Evolutionary conservation across 1,139 yeast genomes (phyloP).

Genomic region (Arxiozyma telluris): DNA sequence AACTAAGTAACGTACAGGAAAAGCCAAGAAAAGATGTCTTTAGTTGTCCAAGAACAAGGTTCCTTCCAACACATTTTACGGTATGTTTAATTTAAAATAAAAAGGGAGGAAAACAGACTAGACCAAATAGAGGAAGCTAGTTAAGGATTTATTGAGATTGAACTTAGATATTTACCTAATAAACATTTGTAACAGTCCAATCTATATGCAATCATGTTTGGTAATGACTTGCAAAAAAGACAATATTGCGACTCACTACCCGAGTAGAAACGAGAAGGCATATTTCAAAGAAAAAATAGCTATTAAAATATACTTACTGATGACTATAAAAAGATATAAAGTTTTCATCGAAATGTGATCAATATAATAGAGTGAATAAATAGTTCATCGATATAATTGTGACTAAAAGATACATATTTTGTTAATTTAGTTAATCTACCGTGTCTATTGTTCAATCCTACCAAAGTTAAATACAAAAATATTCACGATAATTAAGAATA

Average conservation of each 20-base stretch:
- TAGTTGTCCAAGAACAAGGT: conserved; percentile 98
- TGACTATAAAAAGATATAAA: background rate
- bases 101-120: background rate
- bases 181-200: background rate
- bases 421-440: too few species aligned
- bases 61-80: conserved; percentile 99
- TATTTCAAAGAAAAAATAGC: too few species aligned
- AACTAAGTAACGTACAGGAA: background rate
- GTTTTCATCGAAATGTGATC: too few species aligned
- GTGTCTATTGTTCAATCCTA: background rate
- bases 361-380: background rate
- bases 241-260: too few species aligned
- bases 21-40: conserved; percentile 53
- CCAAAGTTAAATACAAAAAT: background rate
- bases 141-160: background rate
- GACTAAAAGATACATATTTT: too few species aligned
- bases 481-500: background rate
- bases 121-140: background rate
- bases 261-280: too few species aligned
- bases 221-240: background rate
- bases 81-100: conserved; percentile 43
- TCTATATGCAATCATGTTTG: too few species aligned
- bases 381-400: too few species aligned
- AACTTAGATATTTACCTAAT: background rate
- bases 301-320: too few species aligned